Conservation (phyloP, 352 stramenopile species). For the Phytophthora agathidicida region DNA sequence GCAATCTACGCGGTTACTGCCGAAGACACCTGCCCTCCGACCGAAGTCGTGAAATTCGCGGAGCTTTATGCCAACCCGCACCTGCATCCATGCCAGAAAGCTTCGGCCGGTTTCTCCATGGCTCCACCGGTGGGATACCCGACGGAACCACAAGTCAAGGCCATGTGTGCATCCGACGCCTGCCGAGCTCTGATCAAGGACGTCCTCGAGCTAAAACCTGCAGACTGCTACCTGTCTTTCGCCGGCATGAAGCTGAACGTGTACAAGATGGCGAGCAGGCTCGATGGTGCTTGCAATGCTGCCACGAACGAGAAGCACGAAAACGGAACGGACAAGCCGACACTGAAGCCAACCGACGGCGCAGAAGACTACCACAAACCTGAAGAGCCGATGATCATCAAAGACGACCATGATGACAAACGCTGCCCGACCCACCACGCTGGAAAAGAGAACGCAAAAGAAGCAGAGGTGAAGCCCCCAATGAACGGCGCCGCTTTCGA, state of each 20-base stretch:
- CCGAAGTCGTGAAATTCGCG: conserved; percentile 31
- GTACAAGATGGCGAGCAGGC: conserved; percentile 17
- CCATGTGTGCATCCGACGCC: conserved; percentile 27
- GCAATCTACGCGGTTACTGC: conserved; percentile 8
- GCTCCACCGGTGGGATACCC: conserved; percentile 20
- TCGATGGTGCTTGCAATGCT: conserved; percentile 12
- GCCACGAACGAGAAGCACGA: conserved; percentile 2
- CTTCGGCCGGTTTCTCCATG: conserved; percentile 27
- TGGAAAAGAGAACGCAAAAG: conserved; percentile 9
- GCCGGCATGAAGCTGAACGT: conserved; percentile 25
- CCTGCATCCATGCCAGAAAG: conserved; percentile 33
- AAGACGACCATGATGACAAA: conserved; percentile 1
- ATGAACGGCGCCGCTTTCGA: conserved; percentile 20
- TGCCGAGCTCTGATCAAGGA: conserved; percentile 28
- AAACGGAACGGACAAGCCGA: conserved; percentile 1
- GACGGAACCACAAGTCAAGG: conserved; percentile 29
- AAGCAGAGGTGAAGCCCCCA: conserved; percentile 17
- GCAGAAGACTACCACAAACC: background rate
- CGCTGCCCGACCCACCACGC: background rate
- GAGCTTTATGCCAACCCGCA: conserved; percentile 35
- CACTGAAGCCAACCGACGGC: background rate
- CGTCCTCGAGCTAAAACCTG: conserved; percentile 21
- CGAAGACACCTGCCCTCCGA: conserved; percentile 29
- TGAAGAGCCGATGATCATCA: conserved; percentile 12
- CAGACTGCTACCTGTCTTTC: conserved; percentile 32